A percentile compares a stretch with the other conserved stretches of the same genome.
These are phyloP conservation scores for Pelargonium australe DNA, from an alignment of 441 rosid species.

Conservation along the genomic window DNA sequence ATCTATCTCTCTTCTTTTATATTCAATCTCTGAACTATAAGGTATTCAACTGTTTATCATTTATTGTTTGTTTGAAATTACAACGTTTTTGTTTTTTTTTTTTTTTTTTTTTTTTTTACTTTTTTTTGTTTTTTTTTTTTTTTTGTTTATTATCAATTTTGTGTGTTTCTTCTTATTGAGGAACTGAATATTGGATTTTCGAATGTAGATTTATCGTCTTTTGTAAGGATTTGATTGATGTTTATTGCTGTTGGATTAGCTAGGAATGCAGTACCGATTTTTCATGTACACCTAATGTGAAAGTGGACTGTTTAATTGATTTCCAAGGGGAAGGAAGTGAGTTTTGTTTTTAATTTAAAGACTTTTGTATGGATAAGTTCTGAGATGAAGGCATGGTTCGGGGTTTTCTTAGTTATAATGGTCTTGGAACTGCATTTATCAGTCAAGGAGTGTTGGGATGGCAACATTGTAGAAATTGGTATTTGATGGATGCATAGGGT, in stretches of 20 bases:
- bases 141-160: neutral
- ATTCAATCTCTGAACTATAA: neutral
- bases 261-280: neutral
- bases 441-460: no score
- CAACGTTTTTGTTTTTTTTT: no score
- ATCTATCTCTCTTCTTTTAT: neutral
- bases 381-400: conserved; percentile 6
- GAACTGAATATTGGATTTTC: neutral
- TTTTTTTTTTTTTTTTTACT: no score
- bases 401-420: no score
- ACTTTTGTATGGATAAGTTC: neutral
- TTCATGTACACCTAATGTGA: neutral
- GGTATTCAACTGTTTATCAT: neutral
- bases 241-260: neutral
- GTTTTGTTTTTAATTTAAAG: no score
- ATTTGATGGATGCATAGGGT: no score
- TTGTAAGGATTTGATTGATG: neutral
- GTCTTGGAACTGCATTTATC: no score
- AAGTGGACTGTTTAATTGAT: no score
- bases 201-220: neutral
- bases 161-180: neutral
- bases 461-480: no score
- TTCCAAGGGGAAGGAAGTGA: no score
- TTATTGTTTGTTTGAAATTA: no score
- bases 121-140: no score